phyloP scores from a whole-genome alignment of 495 filamentous ascomycete species.

The Copromyces sp. region DNA sequence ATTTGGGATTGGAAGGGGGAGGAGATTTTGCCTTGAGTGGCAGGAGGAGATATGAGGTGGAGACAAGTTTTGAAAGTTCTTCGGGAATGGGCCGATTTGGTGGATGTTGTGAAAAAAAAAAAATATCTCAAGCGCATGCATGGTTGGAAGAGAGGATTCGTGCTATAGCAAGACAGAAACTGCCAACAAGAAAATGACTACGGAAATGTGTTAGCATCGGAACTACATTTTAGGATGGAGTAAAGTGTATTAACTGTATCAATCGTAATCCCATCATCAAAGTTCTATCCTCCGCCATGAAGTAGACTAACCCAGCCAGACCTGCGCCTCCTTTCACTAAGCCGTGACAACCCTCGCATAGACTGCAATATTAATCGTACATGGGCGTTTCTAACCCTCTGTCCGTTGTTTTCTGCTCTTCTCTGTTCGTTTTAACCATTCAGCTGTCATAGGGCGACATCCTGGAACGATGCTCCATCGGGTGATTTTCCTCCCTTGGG shows the following conservation, averaged over 20 bases:
- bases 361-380: not conserved
- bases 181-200: not conserved
- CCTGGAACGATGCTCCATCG: constrained; percentile 41
- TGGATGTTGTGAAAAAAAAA: not conserved
- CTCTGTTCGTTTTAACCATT: not conserved
- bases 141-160: not conserved
- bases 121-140: no score
- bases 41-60: no score
- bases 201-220: not conserved
- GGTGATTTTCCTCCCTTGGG: constrained; percentile 30
- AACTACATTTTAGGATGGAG: not conserved
- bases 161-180: not conserved
- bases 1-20: constrained; percentile 74
- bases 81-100: no score
- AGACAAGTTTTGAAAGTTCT: no score
- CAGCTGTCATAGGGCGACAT: constrained; percentile 37
- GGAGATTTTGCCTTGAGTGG: constrained; percentile 50
- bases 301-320: not conserved
- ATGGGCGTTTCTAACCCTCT: not conserved
- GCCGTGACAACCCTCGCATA: not conserved
- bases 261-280: not conserved
- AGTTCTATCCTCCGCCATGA: not conserved
- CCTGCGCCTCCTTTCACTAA: not conserved
- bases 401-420: not conserved
- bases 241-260: not conserved